Conservation (phyloP, 2,329 filamentous ascomycete species). For the Neonectria sp. region DNA sequence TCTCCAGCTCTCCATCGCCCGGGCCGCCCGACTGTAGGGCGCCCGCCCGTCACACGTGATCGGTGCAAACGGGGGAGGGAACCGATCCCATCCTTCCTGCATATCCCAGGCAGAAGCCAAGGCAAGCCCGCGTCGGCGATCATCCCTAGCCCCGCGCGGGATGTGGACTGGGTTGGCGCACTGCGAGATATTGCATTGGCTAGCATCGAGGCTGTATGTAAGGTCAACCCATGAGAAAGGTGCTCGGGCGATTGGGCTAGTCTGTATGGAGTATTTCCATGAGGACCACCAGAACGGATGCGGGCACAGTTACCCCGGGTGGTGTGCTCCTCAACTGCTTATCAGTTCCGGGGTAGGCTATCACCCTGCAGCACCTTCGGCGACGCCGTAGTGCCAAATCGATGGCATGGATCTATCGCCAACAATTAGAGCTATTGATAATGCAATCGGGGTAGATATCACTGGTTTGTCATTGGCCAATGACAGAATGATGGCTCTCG, state of each 20-base stretch:
- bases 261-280: conserved; percentile 1
- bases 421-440: background rate
- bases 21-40: too few relatives aligned
- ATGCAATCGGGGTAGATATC: background rate
- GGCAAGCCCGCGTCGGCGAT: conserved; percentile 17
- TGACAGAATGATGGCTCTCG: background rate
- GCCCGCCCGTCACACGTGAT: background rate
- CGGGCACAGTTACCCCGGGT: background rate
- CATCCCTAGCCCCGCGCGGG: conserved; percentile 15
- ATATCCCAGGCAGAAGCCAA: background rate
- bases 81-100: background rate
- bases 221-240: conserved; percentile 1
- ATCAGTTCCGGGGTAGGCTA: conserved; percentile 19
- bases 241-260: conserved; percentile 9
- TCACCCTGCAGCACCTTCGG: conserved; percentile 23
- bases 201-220: background rate
- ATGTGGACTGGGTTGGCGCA: conserved; percentile 1
- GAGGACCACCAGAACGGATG: conserved; percentile 5
- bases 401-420: conserved; percentile 4
- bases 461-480: background rate
- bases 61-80: background rate
- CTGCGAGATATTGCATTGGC: conserved; percentile 1
- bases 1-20: background rate
- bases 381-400: conserved; percentile 10
- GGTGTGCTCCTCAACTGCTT: conserved; percentile 11